Base-by-base conservation (phyloP, 75 land plant species). In the Sequoia sempervirens region DNA sequence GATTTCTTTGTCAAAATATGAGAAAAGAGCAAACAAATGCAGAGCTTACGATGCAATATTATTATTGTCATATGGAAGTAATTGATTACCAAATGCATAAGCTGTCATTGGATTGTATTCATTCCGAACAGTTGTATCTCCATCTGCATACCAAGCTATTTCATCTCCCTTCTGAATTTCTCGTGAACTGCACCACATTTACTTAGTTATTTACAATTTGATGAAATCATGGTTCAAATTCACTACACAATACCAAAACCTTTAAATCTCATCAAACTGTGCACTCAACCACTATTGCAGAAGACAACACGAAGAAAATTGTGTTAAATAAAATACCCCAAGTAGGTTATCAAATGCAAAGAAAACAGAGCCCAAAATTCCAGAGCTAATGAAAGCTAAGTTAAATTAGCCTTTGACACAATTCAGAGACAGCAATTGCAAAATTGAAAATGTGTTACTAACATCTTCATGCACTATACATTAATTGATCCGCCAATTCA, bases 81-180 rank as follows among this genome's bases (percentile, higher is more conserved):
- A 81, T 26, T 52, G 76, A 87, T 26, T 73, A 96, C 98, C 98
- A 83, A 93, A 94, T 11, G 91, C 93, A 89, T 95, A 96, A 17
- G 89, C 95, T 69, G 92, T 90, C 23, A 81, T 54, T n/a, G 92
- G 80, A 86, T 93, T 96, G 81, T 83, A 91, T 88, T 94, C 97
- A 80, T 91, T 96, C 64, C 97, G 87, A 15, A 96, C 94, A 46
- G 92, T 88, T 43, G 89, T 85, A 46, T 96, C 98, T 15, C 98
- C 98, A 85, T 96, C 97, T 13, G 96, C 96, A 83, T 93, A 96
- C 98, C 98, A 96, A 2, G 98, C 96, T 8, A 95, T 87, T 89
- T 92, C 98, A 81, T 96, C 98, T 34, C 98, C 98, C 82, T 91
- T 88, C 75, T 90, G 91, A 85, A 93, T 89, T 87, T 96, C 98